phyloP scores from a whole-genome alignment of 768 basidiomycete genomes.

The Coprinopsis marcescibilis region DNA sequence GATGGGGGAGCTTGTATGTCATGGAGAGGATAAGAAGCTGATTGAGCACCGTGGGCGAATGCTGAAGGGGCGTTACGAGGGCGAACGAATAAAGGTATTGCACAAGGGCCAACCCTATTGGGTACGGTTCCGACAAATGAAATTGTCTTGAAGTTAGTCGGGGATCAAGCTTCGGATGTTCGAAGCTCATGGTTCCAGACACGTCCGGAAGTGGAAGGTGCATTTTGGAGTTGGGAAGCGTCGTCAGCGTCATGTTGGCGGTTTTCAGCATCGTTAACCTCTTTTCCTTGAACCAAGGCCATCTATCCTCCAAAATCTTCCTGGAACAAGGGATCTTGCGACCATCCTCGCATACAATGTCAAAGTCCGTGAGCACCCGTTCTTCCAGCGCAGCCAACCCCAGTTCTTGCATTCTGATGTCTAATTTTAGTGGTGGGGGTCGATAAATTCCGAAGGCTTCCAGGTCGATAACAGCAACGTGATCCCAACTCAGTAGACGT shows the following conservation, averaged over 20 bases:
- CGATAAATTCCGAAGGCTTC: conserved; percentile 97
- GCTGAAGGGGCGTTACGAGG: conserved; percentile 86
- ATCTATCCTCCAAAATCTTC: conserved; percentile 80
- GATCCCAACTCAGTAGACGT: conserved; percentile 85
- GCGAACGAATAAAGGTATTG: conserved; percentile 92
- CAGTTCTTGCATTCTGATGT: conserved; percentile 73
- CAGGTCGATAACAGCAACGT: conserved; percentile 84
- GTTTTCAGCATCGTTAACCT: conserved; percentile 50
- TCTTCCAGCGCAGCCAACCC: conserved; percentile 84
- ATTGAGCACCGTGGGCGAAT: conserved; percentile 82
- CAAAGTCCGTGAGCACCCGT: conserved; percentile 79
- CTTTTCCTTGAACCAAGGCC: conserved; percentile 92
- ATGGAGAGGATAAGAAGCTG: conserved; percentile 80
- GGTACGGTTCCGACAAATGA: conserved; percentile 82
- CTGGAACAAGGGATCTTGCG: conserved; percentile 77
- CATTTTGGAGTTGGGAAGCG: conserved; percentile 54
- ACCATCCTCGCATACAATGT: conserved; percentile 89
- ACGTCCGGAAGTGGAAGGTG: conserved; percentile 60
- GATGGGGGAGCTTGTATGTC: conserved; percentile 73
- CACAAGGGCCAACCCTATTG: conserved; percentile 80
- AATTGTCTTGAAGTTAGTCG: conserved; percentile 76
- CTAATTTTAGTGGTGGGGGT: conserved; percentile 62
- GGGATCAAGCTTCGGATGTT: conserved; percentile 62
- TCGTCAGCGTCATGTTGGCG: conserved; percentile 51
- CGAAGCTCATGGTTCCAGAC: conserved; percentile 41